Evolutionary conservation across 371 early-diverging fungal genomes (phyloP), one percentile per base, ranked within the genome.

Genomic region (Choanephora cucurbitarum): DNA sequence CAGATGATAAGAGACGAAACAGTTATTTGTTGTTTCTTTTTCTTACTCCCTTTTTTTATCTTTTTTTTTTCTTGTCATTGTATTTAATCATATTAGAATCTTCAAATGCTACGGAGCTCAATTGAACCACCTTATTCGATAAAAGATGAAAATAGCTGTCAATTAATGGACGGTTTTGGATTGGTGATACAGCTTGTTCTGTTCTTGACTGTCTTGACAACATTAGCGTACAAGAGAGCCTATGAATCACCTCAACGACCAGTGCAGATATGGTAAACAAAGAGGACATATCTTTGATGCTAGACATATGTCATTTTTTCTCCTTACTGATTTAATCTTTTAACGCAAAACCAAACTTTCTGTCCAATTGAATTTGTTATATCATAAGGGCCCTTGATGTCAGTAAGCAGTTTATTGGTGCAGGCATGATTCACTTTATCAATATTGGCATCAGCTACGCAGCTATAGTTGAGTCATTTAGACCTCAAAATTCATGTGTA

Each of bases 341-440:
- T n/a, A n/a, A n/a, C n/a, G n/a, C n/a, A n/a, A n/a, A n/a, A n/a
- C n/a, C n/a, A n/a, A n/a, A n/a, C n/a, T n/a, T n/a, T n/a, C n/a
- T n/a, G n/a, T n/a, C n/a, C n/a, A n/a, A n/a, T n/a, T n/a, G n/a
- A n/a, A n/a, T n/a, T n/a, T n/a, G n/a, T n/a, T n/a, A n/a, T n/a
- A n/a, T n/a, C n/a, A n/a, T n/a, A 64, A 86, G 86, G 86, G 60
- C 79, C 23, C 69, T 79, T 44, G 87, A 86, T 66, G 81, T 81
- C 32, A 80, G 82, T 59, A 86, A 86, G 52, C 87, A 86, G 55
- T 79, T 79, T 48, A 57, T 81, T 11, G 87, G 87, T 9, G 84
- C 81, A 23, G 75, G 72, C 19, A 72, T 82, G 49, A 72, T 84
- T 23, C 87, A 86, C 51, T 70, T 76, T 15, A 62, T 86, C 23